Base-by-base conservation (phyloP, 768 basidiomycete genomes). In the Pisolithus microcarpus region DNA sequence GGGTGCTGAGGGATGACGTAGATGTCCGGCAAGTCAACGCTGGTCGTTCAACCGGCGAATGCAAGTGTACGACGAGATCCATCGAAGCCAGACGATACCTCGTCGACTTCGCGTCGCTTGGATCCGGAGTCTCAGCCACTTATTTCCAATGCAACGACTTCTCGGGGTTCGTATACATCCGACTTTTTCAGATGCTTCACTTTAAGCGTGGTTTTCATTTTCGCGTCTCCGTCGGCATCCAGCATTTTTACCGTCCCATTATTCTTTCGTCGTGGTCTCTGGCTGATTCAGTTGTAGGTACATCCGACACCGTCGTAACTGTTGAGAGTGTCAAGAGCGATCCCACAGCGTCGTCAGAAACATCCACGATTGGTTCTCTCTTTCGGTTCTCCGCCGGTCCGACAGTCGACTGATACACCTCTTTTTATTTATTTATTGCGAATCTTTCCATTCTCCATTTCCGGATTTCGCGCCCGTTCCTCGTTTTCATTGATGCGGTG, bases 351-450 rank as follows among this genome's bases (percentile, higher is more conserved):
- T 53, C 56, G 13, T 53, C 62, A 50, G 60, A 64, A 56, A 69
- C 65, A 52, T 56, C 56, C 49, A 50, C 52, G 52, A 70, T 68
- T 62, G 68, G 66, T 68, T 70, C 68, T 70, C 65, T 66, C 59
- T 68, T 65, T 61, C 67, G 65, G 70, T 68, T 72, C 48, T 66
- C 65, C 61, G 58, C 62, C 63, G 62, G 65, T 61, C 64, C 67
- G 63, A 70, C 67, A 55, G 54, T 62, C 65, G 65, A 64, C 74
- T 76, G 66, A 75, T 70, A 63, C 63, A 43, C 46, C 58, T 56
- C 46, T 61, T 73, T 9, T 15, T 34, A 13, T 15, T 34, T 34
- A 13, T 34, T 13, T 11, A 5, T 15, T 34, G 34, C 4, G 34
- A 15, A 34, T 34, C 34, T 40, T 24, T 60, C 52, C 51, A 57